Evolutionary conservation across 78 protist genomes (phyloP), one percentile per base, ranked within the genome.

Genomic region (Chrysochromulina tobinii): DNA sequence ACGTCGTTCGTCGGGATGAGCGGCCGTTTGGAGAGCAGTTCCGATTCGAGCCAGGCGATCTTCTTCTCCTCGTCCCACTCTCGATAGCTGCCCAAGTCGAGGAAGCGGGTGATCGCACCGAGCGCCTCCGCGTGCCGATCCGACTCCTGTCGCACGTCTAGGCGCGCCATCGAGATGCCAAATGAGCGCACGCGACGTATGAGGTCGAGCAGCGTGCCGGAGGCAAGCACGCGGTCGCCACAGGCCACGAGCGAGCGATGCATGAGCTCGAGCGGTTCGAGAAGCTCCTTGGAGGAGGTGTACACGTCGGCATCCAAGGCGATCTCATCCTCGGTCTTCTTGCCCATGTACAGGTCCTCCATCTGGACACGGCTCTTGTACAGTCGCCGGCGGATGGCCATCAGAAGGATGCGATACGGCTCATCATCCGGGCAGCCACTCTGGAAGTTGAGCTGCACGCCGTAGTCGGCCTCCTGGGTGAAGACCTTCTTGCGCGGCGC

Each of bases 141-240:
- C 18, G 95, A 68, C 55, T 96, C 96, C 68, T 96, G 97, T 57
- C 97, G 79, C 57, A 94, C 69, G 83, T 96, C 97, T 54, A 93
- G 61, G 17, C 77, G 79, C 12, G 91, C 79, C 3, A 96, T 81
- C 14, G 89, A 50, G 25, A 94, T 66, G 18, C 97, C 97, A 89
- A 96, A 96, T 59, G 89, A 81, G 38, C n/a, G 54, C n/a, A 96
- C 72, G 15, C 95, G 89, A 38, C 95, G 93, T 9, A 96, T 73
- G 12, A 69, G 59, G 83, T 96, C 97, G 15, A 93, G 57, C 57
- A 96, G 89, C 61, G 94, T 54, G n/a, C 96, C 97, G 86, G 88
- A 23, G 0, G 97, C 97, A 25, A 94, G 68, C 23, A 59, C 12
- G 64, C 64, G 23, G 64, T 59, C 64, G 8, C 55, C 67, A 6